These are phyloP conservation scores for Cercis canadensis DNA, from an alignment of 306 rosid genomes.

Conservation along the genomic window DNA sequence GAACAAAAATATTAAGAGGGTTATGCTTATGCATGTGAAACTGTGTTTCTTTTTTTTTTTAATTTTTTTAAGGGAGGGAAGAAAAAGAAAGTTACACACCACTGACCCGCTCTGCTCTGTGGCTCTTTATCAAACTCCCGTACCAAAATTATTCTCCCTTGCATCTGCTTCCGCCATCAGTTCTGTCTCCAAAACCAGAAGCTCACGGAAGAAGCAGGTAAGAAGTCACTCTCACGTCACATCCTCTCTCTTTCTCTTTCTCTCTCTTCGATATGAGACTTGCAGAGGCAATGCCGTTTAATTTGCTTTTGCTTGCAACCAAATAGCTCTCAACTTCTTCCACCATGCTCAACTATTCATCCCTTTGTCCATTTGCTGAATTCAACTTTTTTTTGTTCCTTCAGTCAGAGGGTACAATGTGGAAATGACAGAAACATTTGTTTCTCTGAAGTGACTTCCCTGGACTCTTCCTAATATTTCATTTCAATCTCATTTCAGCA, in stretches of 20 bases:
- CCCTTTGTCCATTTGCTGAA: conserved; percentile 15
- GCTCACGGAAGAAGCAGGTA: conserved; percentile 31
- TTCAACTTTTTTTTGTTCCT: conserved; percentile 29
- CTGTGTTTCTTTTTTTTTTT: too few relatives aligned
- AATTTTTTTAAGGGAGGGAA: background rate
- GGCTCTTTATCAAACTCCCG: conserved; percentile 24
- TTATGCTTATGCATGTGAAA: too few relatives aligned
- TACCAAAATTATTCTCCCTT: conserved; percentile 36
- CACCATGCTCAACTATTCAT: conserved; percentile 12
- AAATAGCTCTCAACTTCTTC: conserved; percentile 24
- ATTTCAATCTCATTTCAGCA: conserved; percentile 24
- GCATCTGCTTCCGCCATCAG: conserved; percentile 29
- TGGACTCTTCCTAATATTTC: conserved; percentile 32
- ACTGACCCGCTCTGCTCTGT: background rate
- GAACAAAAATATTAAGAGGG: too few relatives aligned
- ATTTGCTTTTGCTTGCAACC: conserved; percentile 18
- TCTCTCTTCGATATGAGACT: conserved; percentile 8
- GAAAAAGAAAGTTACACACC: conserved; percentile 4
- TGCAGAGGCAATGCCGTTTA: conserved; percentile 31
- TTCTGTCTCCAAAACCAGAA: conserved; percentile 23
- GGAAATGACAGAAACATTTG: conserved; percentile 38
- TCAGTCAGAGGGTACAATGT: conserved; percentile 26
- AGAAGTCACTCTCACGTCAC: conserved; percentile 38
- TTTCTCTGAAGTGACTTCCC: conserved; percentile 40
- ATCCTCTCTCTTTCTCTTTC: too few relatives aligned